These are phyloP conservation scores for Aspergillus alliaceus DNA, from an alignment of 2,329 filamentous ascomycete genomes.

Conservation along the genomic window DNA sequence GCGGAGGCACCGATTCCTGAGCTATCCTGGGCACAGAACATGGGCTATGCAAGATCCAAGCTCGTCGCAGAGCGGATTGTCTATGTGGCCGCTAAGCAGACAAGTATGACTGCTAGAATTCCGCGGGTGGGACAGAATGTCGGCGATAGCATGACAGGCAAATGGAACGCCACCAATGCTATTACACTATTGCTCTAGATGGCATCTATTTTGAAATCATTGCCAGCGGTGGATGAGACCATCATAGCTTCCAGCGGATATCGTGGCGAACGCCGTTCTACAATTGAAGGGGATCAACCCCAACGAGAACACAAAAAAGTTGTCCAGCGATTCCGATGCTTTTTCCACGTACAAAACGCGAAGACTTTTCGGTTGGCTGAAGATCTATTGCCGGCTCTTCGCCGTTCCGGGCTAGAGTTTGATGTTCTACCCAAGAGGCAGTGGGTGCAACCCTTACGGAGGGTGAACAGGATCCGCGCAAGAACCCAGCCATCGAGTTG, in stretches of 20 bases:
- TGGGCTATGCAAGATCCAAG: constrained; percentile 47
- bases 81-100: constrained; percentile 26
- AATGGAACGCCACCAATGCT: constrained; percentile 29
- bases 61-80: constrained; percentile 40
- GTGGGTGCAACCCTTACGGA: constrained; percentile 39
- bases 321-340: too few relatives aligned
- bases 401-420: constrained; percentile 30
- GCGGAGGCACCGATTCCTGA: constrained; percentile 37
- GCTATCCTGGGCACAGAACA: constrained; percentile 38
- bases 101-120: constrained; percentile 28
- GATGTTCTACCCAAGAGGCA: constrained; percentile 30
- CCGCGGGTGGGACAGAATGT: constrained; percentile 32
- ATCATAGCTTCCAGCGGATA: constrained; percentile 6
- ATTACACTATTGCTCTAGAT: constrained; percentile 55
- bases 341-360: constrained; percentile 16
- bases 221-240: constrained; percentile 13
- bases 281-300: neutral
- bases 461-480: constrained; percentile 49
- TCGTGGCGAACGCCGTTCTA: neutral
- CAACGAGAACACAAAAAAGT: too few relatives aligned
- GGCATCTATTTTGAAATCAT: constrained; percentile 24
- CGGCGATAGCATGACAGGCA: constrained; percentile 24
- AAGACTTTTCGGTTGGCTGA: constrained; percentile 35
- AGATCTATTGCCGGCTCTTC: constrained; percentile 35
- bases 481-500: constrained; percentile 55